phyloP scores from a whole-genome alignment of 2,329 filamentous ascomycete genomes.

The Colletotrichum sp. region DNA sequence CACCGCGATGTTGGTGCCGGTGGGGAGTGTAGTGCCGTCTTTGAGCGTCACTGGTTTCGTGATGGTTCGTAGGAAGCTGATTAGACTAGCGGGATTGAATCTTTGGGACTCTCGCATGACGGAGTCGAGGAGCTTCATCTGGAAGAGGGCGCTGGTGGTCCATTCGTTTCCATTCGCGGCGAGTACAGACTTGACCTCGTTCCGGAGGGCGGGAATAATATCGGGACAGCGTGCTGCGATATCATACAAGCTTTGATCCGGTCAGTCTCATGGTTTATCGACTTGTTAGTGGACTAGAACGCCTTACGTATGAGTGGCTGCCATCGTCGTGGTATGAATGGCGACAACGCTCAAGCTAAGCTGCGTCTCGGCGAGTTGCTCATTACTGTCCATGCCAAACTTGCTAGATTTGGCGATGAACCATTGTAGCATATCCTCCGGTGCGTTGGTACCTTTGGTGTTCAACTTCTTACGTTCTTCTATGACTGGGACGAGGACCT shows the following conservation, averaged over 20 bases:
- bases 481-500: neutral
- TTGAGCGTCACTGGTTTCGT: constrained; percentile 55
- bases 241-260: neutral
- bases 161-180: constrained; percentile 33
- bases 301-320: neutral
- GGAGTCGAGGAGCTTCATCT: constrained; percentile 45
- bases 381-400: neutral
- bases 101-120: constrained; percentile 42
- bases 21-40: constrained; percentile 54
- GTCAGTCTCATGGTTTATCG: neutral
- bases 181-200: neutral
- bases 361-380: constrained; percentile 40
- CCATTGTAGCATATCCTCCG: neutral
- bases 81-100: constrained; percentile 30
- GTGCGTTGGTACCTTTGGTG: neutral
- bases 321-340: constrained; percentile 51
- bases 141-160: constrained; percentile 54
- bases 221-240: neutral
- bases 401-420: neutral
- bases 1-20: constrained; percentile 47
- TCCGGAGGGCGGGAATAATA: neutral
- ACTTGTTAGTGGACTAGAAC: neutral
- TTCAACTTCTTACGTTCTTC: neutral
- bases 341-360: constrained; percentile 51
- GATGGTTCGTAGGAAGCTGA: constrained; percentile 55